These are phyloP conservation scores for Leccinum subspadiceum DNA, from an alignment of 1,284 basidiomycete genomes.

Conservation along the genomic window DNA sequence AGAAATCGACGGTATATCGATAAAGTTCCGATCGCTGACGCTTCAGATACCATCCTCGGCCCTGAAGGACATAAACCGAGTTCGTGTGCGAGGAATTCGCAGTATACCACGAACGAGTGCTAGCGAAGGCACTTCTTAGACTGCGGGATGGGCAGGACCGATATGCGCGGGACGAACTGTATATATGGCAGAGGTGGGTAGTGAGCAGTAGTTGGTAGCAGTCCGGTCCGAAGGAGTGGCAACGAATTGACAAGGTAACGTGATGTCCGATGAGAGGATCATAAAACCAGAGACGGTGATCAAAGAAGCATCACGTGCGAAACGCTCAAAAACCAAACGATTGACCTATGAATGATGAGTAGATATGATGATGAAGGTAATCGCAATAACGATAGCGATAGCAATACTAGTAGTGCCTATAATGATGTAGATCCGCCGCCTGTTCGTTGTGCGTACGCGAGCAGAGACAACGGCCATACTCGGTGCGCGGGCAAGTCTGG, in stretches of 20 bases:
- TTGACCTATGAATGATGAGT: not conserved
- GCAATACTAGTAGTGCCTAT: not conserved
- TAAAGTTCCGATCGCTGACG: too few species aligned
- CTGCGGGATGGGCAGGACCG: too few species aligned
- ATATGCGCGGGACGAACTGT: too few species aligned
- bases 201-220: not conserved
- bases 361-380: not conserved
- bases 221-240: not conserved
- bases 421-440: not conserved
- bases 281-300: too few species aligned
- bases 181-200: too few species aligned
- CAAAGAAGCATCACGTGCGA: not conserved
- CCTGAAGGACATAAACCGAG: too few species aligned
- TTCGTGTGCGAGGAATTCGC: too few species aligned
- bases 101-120: too few species aligned
- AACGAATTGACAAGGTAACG: not conserved
- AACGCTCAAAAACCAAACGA: not conserved
- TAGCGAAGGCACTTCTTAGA: too few species aligned
- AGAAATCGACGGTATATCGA: too few species aligned
- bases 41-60: too few species aligned
- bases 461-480: too few species aligned
- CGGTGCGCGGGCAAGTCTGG: constrained; percentile 59
- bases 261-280: not conserved
- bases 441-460: not conserved
- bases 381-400: not conserved